Evolutionary conservation across 805 yeast genomes (phyloP), one percentile per base, ranked within the genome.

Genomic region (Isabelozyma heimii): DNA sequence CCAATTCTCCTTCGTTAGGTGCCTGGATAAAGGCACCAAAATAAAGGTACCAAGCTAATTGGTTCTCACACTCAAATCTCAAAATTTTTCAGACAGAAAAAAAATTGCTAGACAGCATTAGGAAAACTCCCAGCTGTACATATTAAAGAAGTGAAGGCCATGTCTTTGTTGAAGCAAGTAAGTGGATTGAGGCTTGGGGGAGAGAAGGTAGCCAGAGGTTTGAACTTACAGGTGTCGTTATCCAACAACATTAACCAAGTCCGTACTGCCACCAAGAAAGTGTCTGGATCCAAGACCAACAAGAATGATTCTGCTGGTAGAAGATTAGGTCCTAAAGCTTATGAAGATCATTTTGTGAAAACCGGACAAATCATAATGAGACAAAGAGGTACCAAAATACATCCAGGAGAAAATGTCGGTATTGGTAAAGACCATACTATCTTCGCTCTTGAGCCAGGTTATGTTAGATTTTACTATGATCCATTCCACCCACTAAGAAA

Each of bases 291-390:
- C n/a, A 88, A 84, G 70, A 88, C 97, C 14, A 88, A 87, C 56
- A 91, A 87, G 83, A 86, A 87, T 65, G 97, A 91, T 67, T 91
- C 99, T 13, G 90, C 90, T 3, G 99, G 99, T 75, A 84, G 95
- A 67, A 78, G 98, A 63, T 73, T 94, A 45, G 99, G 99, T 24
- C 87, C 95, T 35, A 94, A 94, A 71, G 87, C 80, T 44, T 81
- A 86, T 52, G 97, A 92, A 61, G 91, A 94, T 39, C 76, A 81
- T 62, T 72, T 65, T 43, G 97, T 92, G 1, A 77, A 78, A 44
- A 83, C 89, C 1, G 97, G 97, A 8, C 88, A 91, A 60, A 91
- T 94, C 56, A 76, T 94, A 37, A 82, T 88, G 83, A 83, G 97
- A 66, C 99, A 94, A 65, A 81, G 98, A 66, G 99, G 99, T 59